Base-by-base conservation (phyloP, 2,329 filamentous ascomycete species). In the Aspergillus aculeatus region DNA sequence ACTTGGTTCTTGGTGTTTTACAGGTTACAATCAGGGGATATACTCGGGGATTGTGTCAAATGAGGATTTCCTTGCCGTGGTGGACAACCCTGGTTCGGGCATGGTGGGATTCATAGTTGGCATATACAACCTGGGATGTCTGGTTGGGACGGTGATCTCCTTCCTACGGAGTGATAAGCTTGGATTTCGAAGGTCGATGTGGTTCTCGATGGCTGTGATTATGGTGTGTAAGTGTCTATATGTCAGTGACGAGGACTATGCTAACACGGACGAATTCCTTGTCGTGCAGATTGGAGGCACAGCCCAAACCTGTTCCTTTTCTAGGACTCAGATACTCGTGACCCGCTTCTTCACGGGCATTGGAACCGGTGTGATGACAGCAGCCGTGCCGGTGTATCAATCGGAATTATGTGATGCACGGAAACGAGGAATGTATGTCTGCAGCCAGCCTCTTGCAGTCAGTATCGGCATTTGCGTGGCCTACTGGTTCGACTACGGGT, bases 341-440 rank as follows among this genome's bases (percentile, higher is more conserved):
- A 80, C 80, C 16, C 76, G 81, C 23, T 77, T 80, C 54, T 74
- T 84, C 32, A 81, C 80, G 3, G 82, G 81, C 4, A 75, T 84
- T 58, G 81, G 81, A 1, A 82, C 81, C 56, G 82, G 82, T 2
- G 74, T 81, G 63, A 70, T 73, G 61, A 73, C 71, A 11, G 73
- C 73, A 29, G 72, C 69, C 7, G 73, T 76, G 9, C 74, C 75
- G 0, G 73, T 72, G 67, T 78, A 80, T 57, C 80, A 82, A 59
- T 73, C 77, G 0, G 80, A 83, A 62, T 70, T 81, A 1, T 80
- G 76, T 50, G 74, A 78, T 52, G 73, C 75, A 1, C 69, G 75
- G n/a, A 75, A 75, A 48, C 70, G 80, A 44, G 80, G 79, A 47
- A 73, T 74, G 19, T 71, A 78, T 9, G 77, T 82, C 24, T 76